These are phyloP conservation scores for Sporormia fimetaria DNA, from an alignment of 495 filamentous ascomycete genomes.

Conservation along the genomic window DNA sequence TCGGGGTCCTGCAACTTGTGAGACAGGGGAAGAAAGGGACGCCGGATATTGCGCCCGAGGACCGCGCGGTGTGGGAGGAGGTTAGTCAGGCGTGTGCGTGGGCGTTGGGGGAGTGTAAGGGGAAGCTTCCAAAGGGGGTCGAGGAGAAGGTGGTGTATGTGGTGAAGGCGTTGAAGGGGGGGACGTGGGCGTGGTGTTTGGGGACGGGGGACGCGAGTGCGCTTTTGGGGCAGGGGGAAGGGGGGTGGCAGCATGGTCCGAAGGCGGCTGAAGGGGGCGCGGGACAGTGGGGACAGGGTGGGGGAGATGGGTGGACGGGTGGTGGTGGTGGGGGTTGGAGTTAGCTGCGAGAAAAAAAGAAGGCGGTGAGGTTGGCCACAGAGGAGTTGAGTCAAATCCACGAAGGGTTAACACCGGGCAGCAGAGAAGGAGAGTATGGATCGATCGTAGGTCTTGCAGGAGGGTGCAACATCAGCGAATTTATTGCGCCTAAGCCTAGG, in stretches of 20 bases:
- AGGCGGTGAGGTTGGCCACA: no score
- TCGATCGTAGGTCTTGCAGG: no score
- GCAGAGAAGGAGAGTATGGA: no score
- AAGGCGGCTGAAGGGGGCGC: not conserved
- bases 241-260: not conserved
- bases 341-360: no score
- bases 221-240: not conserved
- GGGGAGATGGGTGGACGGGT: not conserved
- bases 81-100: constrained; percentile 6
- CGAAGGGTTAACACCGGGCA: no score
- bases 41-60: not conserved
- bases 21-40: not conserved
- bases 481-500: no score
- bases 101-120: constrained; percentile 9
- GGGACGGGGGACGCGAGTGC: not conserved
- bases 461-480: no score
- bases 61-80: constrained; percentile 11
- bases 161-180: constrained; percentile 6
- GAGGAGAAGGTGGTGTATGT: constrained; percentile 15
- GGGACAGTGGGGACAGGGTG: constrained; percentile 1
- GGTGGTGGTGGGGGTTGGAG: not conserved
- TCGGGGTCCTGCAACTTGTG: constrained; percentile 3
- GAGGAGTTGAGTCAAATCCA: no score
- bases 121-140: constrained; percentile 15
- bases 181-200: constrained; percentile 3